Base-by-base conservation (phyloP, 2,329 filamentous ascomycete genomes). In the Aureobasidium leucospermi region DNA sequence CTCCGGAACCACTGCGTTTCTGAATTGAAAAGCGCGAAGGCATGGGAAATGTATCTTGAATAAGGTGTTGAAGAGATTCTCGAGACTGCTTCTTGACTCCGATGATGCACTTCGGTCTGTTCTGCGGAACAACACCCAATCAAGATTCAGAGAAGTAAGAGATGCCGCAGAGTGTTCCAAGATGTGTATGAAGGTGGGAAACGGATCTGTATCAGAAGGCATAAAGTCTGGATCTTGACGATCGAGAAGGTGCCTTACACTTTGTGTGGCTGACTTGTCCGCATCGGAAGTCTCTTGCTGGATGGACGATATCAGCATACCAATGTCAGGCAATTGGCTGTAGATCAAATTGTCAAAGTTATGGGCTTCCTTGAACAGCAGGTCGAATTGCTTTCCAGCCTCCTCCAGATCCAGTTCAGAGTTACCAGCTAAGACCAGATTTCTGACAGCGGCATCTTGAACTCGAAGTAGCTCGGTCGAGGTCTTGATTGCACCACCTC, bases 21-120 rank as follows among this genome's bases (percentile, higher is more conserved):
- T 71, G 32, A 78, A 62, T 57, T 79, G 77, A 31, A 79, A 76
- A n/a, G 75, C 70, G 31, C 73, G 67, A 8, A 79, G 64, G 53
- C 74, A 67, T 6, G 77, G 76, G 59, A 79, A 78, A 1, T 72
- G 70, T 38, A 75, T 66, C 6, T 53, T 56, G 58, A 68, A 71
- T 19, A 75, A 60, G 9, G 39, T 32, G 9, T 62, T 47, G 64
- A 65, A 69, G 3, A 60, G 42, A 1, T 28, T 38, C 15, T 63
- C 57, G 4, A 60, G 46, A n/a, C 46, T 47, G 36, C 32, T 6
- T 47, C 38, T 42, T n/a, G 53, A 36, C 48, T 55, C 45, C 31
- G 45, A 36, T 29, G 34, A 48, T 43, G 32, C 28, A 47, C 39
- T 19, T 48, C 56, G 34, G 41, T 58, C 39, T 56, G 58, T 16